These are phyloP conservation scores for Magnaporthales sp. DNA, from an alignment of 2,329 filamentous ascomycete species.

Conservation along the genomic window DNA sequence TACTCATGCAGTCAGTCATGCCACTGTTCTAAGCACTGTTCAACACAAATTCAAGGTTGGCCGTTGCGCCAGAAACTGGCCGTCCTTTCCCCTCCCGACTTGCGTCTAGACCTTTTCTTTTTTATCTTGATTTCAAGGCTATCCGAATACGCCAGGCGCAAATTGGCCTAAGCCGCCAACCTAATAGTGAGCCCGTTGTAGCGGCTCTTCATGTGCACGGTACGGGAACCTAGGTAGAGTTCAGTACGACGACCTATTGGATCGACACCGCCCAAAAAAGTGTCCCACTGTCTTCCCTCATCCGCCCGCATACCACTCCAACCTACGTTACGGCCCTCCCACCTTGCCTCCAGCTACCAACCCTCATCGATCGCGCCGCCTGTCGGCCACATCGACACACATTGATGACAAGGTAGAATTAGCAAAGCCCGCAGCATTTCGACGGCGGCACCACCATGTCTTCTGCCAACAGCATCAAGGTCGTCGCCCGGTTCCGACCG, in stretches of 20 bases:
- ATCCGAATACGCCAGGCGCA: neutral
- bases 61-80: neutral
- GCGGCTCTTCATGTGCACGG: neutral
- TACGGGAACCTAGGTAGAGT: neutral
- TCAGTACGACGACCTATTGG: neutral
- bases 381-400: slow-evolving; percentile 1
- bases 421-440: slow-evolving; percentile 14
- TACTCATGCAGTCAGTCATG: neutral
- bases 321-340: neutral
- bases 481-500: slow-evolving; percentile 94
- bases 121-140: neutral
- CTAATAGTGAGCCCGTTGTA: neutral
- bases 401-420: slow-evolving; percentile 16
- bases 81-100: neutral
- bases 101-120: neutral
- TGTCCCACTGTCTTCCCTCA: neutral
- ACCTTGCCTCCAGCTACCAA: neutral
- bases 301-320: neutral
- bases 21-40: neutral
- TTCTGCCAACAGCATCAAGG: slow-evolving; percentile 63
- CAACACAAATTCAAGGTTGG: neutral
- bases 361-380: slow-evolving; percentile 4
- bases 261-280: neutral
- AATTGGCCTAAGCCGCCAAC: neutral
- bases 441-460: slow-evolving; percentile 36